Base-by-base conservation (phyloP, 768 basidiomycete species). In the Rhodotorula babjevae region DNA sequence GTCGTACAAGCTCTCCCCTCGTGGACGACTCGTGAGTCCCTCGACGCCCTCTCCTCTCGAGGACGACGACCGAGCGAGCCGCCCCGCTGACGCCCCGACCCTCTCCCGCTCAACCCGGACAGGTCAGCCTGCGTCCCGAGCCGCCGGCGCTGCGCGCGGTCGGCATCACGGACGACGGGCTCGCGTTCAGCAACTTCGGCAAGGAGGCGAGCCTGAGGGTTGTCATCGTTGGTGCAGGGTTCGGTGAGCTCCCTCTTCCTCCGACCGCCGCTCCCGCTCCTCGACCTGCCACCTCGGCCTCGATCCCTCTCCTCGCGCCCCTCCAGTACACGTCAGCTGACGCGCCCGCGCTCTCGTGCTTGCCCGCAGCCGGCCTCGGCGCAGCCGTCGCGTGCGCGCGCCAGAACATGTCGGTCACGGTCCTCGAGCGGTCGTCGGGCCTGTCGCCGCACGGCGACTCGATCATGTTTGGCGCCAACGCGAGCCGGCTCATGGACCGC, bases 301-400 rank as follows among this genome's bases (percentile, higher is more conserved):
- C 44, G 18, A 46, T 15, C 44, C 14, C 19, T 11, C 11, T 8
- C 18, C 47, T 47, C 12, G 5, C 9, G 3, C 16, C 15, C 46
- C 10, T 21, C 14, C 49, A 10, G n/a, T n/a, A n/a, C n/a, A n/a
- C n/a, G n/a, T n/a, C n/a, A n/a, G n/a, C 29, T 27, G 46, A 23
- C 44, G n/a, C 55, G 0, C 55, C 15, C 42, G 9, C 42, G 33
- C 2, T 12, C 27, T 27, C 12, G 42, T 18, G 10, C n/a, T n/a
- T n/a, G n/a, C n/a, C n/a, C 14, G n/a, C 50, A 77, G 76, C 64
- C 6, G 76, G 76, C 2, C 65, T 77, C 31, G 66, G 73, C 21
- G 53, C 76, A 3, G 73, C 76, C 11, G 67, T 77, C 61, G 76
- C 76, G 29, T 72, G 69, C 67, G 73, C 76, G 1, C 42, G 76